These are phyloP conservation scores for Phytopythium montanum DNA, from an alignment of 352 stramenopile species.

Conservation along the genomic window DNA sequence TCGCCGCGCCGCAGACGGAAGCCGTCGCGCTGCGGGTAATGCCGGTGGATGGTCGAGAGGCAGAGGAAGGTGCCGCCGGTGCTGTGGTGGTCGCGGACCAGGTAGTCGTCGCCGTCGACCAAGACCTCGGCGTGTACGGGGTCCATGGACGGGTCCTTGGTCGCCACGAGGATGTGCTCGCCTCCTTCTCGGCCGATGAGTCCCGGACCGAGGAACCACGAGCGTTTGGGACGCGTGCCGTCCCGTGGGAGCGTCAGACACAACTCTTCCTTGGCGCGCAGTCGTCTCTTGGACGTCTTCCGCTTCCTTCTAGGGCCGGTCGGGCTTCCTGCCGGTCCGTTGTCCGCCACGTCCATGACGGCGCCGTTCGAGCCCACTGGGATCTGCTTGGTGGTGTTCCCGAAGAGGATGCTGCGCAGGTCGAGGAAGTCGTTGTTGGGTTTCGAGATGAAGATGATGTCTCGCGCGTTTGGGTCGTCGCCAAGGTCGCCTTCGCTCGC, in stretches of 20 bases:
- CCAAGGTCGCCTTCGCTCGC: not conserved
- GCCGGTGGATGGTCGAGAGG: slow-evolving; percentile 59
- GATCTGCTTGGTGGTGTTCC: not conserved
- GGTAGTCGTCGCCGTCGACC: slow-evolving; percentile 58
- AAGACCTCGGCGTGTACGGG: slow-evolving; percentile 57
- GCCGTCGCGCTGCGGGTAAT: slow-evolving; percentile 65
- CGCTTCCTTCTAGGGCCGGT: not conserved
- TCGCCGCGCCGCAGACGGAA: slow-evolving; percentile 55
- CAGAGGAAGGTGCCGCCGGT: slow-evolving; percentile 60
- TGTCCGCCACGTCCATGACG: not conserved
- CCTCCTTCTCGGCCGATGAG: slow-evolving; percentile 55
- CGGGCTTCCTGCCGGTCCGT: not conserved
- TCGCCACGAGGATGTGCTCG: slow-evolving; percentile 43
- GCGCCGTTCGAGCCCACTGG: not conserved
- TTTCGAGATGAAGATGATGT: slow-evolving; percentile 9
- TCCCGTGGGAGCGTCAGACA: slow-evolving; percentile 45
- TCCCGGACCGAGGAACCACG: slow-evolving; percentile 59
- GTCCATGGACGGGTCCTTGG: slow-evolving; percentile 62
- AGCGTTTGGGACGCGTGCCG: slow-evolving; percentile 31
- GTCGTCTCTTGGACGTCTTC: slow-evolving; percentile 12
- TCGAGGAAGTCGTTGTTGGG: slow-evolving; percentile 5
- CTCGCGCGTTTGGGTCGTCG: slow-evolving; percentile 1
- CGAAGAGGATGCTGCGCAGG: slow-evolving; percentile 5
- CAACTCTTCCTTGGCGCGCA: slow-evolving; percentile 52
- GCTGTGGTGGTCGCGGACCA: slow-evolving; percentile 48